These are phyloP conservation scores for Anisodus tanguticus DNA, from an alignment of 257 asterid species.

Conservation along the genomic window DNA sequence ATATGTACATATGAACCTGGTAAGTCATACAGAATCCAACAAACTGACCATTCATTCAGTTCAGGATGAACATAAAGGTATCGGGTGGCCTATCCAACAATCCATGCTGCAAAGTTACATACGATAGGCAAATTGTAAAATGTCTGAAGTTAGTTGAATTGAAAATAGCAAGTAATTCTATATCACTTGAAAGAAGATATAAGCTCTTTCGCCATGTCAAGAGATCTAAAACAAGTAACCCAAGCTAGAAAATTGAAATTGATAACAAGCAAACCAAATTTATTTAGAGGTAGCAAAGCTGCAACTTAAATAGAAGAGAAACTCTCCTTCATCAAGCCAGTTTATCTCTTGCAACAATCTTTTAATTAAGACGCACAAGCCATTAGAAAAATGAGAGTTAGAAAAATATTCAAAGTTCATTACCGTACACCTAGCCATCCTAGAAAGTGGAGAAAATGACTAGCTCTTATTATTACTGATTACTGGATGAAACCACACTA, in stretches of 20 bases:
- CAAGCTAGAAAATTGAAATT: neutral
- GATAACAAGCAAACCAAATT: too few species aligned
- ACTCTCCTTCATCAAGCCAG: neutral
- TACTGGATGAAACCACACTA: neutral
- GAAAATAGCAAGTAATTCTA: neutral
- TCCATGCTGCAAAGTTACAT: neutral
- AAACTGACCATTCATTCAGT: constrained; percentile 6
- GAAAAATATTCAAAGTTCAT: neutral
- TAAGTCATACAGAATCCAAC: constrained; percentile 11
- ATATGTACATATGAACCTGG: neutral
- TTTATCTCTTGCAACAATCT: constrained; percentile 21
- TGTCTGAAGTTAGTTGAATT: neutral
- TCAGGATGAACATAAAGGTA: neutral
- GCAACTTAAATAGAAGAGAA: neutral
- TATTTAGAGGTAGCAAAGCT: neutral
- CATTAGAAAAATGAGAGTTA: neutral
- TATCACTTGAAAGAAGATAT: neutral
- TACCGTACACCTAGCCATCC: neutral
- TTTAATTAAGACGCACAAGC: neutral
- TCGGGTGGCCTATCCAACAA: neutral
- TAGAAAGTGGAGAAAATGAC: constrained; percentile 5
- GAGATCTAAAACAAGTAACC: constrained; percentile 3
- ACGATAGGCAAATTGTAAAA: constrained; percentile 14
- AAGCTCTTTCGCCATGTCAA: constrained; percentile 5
- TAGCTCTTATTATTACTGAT: neutral